Conservation (phyloP, 1,139 yeast genomes). For the Kodamaea suecica region DNA sequence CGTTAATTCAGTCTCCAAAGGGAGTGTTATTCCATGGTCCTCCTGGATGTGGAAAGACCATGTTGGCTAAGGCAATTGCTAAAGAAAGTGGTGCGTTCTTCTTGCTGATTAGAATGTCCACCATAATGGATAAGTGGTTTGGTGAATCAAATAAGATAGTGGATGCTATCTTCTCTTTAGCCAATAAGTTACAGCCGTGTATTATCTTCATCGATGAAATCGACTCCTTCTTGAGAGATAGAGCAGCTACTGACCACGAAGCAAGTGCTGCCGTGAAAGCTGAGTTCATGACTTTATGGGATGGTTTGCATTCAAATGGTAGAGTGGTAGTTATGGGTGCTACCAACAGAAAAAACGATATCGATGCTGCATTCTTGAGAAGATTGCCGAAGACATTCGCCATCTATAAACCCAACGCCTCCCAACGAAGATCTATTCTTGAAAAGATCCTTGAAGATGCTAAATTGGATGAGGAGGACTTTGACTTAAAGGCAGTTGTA, state of each 20-base stretch:
- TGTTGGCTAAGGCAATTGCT: conserved; percentile 95
- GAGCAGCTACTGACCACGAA: conserved; percentile 86
- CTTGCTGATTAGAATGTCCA: conserved; percentile 88
- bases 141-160: conserved; percentile 95
- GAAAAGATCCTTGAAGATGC: conserved; percentile 65
- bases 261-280: conserved; percentile 95
- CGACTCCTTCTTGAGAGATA: conserved; percentile 87
- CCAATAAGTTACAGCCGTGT: conserved; percentile 88
- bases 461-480: conserved; percentile 50
- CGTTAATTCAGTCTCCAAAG: conserved; percentile 81
- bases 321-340: conserved; percentile 90
- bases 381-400: conserved; percentile 91
- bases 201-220: conserved; percentile 95
- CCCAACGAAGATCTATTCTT: conserved; percentile 70
- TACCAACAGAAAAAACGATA: conserved; percentile 87
- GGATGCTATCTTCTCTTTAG: conserved; percentile 89
- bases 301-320: conserved; percentile 78
- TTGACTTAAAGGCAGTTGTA: conserved; percentile 63
- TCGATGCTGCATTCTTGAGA: conserved; percentile 87
- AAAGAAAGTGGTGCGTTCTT: conserved; percentile 91
- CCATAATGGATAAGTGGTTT: conserved; percentile 97
- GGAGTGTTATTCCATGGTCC: conserved; percentile 95
- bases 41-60: conserved; percentile 97
- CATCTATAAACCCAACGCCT: conserved; percentile 65
- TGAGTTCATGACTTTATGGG: conserved; percentile 98